Conservation (phyloP, 202 grass and related monocot species). For the Miscanthus sacchariflorus region DNA sequence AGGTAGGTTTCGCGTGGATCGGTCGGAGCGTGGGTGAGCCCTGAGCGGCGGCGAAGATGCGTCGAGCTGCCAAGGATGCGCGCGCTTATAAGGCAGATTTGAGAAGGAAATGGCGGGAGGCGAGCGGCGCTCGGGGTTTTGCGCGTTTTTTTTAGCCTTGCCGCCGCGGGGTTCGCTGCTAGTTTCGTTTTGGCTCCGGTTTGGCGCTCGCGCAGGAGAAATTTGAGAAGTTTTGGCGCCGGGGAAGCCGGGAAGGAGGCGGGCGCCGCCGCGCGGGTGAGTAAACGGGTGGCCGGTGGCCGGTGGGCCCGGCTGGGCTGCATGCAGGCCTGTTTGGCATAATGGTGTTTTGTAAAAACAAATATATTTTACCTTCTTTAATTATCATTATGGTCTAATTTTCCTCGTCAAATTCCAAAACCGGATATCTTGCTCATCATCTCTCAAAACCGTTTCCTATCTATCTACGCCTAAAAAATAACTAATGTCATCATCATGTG, state of each 20-base stretch:
- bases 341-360: neutral
- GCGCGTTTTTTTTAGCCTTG: slow-evolving; percentile 24
- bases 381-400: no score
- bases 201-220: slow-evolving; percentile 54
- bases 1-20: neutral
- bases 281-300: neutral
- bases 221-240: slow-evolving; percentile 50
- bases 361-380: no score
- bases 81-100: slow-evolving; percentile 47
- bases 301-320: neutral
- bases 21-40: neutral
- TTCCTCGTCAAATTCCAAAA: no score
- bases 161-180: slow-evolving; percentile 13
- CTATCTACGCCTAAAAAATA: no score
- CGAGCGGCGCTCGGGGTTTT: slow-evolving; percentile 17
- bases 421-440: no score
- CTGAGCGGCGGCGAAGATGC: slow-evolving; percentile 23
- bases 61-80: slow-evolving; percentile 30
- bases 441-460: no score
- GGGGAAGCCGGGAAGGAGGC: neutral
- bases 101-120: slow-evolving; percentile 30
- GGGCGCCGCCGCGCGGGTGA: no score
- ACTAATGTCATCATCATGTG: no score
- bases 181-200: slow-evolving; percentile 43
- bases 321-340: neutral